Conservation (phyloP, 1,284 basidiomycete genomes). For the Apiotrichum laibachii region DNA sequence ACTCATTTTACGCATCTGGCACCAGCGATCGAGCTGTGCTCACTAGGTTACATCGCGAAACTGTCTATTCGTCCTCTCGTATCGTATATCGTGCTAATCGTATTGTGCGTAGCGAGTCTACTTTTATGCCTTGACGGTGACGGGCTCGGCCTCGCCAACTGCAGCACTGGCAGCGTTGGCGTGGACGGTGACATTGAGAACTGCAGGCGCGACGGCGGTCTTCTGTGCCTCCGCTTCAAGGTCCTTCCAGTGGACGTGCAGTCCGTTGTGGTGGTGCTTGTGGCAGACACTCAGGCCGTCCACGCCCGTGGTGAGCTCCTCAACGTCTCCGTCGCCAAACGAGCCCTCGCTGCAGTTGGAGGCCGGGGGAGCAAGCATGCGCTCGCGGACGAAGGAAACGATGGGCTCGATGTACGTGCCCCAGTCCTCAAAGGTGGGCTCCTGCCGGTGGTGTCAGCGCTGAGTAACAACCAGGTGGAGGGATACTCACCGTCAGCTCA, state of each 20-base stretch:
- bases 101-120: too few species aligned
- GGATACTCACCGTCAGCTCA: constrained; percentile 25
- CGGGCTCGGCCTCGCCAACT: background rate
- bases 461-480: too few species aligned
- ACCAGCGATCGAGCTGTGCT: too few species aligned
- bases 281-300: background rate
- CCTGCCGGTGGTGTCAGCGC: background rate
- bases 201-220: background rate
- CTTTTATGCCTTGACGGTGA: too few species aligned
- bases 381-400: background rate
- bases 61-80: too few species aligned
- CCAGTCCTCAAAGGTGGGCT: constrained; percentile 2
- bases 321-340: background rate
- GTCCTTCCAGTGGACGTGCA: background rate
- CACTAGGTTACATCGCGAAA: too few species aligned
- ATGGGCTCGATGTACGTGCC: background rate
- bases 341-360: background rate
- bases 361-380: background rate
- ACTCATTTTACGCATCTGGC: too few species aligned
- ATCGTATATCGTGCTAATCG: too few species aligned
- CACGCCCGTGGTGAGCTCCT: background rate
- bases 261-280: background rate
- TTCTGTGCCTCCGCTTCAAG: background rate
- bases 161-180: background rate
- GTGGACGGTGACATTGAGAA: background rate